Conservation (phyloP, 2,329 filamentous ascomycete genomes). For the Trichoderma gracile region DNA sequence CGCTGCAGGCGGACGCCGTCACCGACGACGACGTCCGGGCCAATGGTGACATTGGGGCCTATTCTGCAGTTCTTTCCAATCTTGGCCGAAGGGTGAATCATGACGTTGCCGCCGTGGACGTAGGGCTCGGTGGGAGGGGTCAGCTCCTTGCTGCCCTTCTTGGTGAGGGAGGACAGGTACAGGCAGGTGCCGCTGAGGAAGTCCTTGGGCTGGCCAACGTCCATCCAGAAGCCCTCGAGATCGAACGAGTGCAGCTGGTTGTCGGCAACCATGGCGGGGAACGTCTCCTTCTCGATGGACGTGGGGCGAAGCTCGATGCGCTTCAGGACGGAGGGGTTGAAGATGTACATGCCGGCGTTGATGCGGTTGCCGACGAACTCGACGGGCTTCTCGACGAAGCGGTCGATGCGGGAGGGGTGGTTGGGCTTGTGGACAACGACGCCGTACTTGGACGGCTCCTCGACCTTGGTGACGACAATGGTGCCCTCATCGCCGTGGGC, state of each 20-base stretch:
- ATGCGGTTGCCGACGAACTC: constrained; percentile 99
- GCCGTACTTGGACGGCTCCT: constrained; percentile 98
- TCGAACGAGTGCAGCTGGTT: constrained; percentile 94
- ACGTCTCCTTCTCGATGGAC: constrained; percentile 98
- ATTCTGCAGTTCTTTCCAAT: constrained; percentile 99
- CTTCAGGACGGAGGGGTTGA: constrained; percentile 86
- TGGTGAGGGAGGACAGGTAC: constrained; percentile 88
- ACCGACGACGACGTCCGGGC: constrained; percentile 86
- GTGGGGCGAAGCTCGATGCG: constrained; percentile 96
- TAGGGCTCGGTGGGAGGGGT: constrained; percentile 72
- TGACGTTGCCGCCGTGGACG: constrained; percentile 90
- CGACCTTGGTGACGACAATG: constrained; percentile 97
- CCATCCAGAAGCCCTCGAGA: constrained; percentile 98
- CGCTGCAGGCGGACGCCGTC: constrained; percentile 93
- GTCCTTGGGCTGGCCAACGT: constrained; percentile 97
- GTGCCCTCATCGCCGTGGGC: constrained; percentile 92
- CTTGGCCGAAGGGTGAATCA: constrained; percentile 91
- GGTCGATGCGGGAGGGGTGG: constrained; percentile 89
- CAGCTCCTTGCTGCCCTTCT: constrained; percentile 85
- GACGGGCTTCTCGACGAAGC: constrained; percentile 98
- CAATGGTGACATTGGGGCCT: constrained; percentile 94
- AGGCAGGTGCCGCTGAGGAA: constrained; percentile 95
- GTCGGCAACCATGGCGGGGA: constrained; percentile 89
- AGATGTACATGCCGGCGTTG: constrained; percentile 97
- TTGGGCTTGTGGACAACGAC: constrained; percentile 96